Evolutionary conservation across 331 rosid species (phyloP).

Genomic region (Quercus phellos): DNA sequence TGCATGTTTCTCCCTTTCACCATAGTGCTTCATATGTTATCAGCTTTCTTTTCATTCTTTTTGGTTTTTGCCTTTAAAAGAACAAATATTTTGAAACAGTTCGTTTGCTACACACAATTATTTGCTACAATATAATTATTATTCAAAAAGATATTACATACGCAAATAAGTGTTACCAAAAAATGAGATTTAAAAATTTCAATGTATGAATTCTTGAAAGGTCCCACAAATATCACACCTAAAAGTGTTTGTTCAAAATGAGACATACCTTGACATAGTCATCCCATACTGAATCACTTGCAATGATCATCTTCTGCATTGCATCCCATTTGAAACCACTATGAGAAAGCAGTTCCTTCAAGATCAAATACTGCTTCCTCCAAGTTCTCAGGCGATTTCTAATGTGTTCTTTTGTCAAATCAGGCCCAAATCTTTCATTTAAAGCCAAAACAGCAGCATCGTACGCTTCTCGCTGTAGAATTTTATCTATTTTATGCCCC

Average conservation of each 20-base stretch:
- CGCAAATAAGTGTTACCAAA: too few relatives aligned
- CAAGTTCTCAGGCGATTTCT: conserved; percentile 51
- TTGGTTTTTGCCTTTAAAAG: too few relatives aligned
- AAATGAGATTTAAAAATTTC: too few relatives aligned
- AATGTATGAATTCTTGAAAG: too few relatives aligned
- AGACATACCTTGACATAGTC: conserved; percentile 43
- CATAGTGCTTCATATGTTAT: background rate
- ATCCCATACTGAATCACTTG: conserved; percentile 47
- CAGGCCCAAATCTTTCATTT: conserved; percentile 36
- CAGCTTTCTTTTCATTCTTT: too few relatives aligned
- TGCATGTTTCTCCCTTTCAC: background rate
- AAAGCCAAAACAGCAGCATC: conserved; percentile 38
- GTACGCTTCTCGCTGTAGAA: conserved; percentile 41
- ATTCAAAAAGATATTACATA: too few relatives aligned
- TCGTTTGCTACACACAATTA: too few relatives aligned
- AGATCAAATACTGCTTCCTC: conserved; percentile 43
- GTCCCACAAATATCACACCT: conserved; percentile 1
- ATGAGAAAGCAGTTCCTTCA: conserved; percentile 42
- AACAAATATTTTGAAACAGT: too few relatives aligned
- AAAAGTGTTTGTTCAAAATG: background rate
- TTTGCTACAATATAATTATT: too few relatives aligned
- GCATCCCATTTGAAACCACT: conserved; percentile 53
- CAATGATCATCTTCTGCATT: conserved; percentile 41
- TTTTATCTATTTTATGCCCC: conserved; percentile 46
- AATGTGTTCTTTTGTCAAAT: conserved; percentile 43